A percentile compares a stretch with the other conserved stretches of the same genome.
Evolutionary conservation across 106 monocot genomes (phyloP).

Genomic region (Dioscorea zingiberensis): DNA sequence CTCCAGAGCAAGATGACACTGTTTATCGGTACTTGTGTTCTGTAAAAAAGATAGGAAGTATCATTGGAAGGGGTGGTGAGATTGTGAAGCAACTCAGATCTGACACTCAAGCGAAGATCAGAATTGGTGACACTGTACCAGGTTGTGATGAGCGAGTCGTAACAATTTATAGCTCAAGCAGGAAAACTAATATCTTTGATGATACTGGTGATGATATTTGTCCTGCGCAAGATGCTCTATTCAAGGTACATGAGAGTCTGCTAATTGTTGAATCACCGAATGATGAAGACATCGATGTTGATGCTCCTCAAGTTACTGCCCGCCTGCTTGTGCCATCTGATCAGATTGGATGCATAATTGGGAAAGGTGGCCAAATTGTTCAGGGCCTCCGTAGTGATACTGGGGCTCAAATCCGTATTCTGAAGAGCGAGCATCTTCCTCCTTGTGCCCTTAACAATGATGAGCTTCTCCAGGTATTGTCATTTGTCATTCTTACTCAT

Average conservation of each 20-base stretch:
- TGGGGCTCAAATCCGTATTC: slow-evolving; percentile 66
- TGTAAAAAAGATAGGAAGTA: slow-evolving; percentile 75
- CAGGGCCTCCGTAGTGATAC: slow-evolving; percentile 66
- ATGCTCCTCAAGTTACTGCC: slow-evolving; percentile 48
- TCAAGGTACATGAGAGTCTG: slow-evolving; percentile 75
- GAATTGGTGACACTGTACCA: slow-evolving; percentile 71
- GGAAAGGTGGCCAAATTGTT: slow-evolving; percentile 70
- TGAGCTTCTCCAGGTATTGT: slow-evolving; percentile 87
- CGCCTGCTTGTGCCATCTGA: slow-evolving; percentile 89
- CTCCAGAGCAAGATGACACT: slow-evolving; percentile 79
- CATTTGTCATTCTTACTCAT: no score
- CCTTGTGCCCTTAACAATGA: slow-evolving; percentile 60
- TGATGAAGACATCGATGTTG: slow-evolving; percentile 50
- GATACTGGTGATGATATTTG: slow-evolving; percentile 60
- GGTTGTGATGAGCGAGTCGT: slow-evolving; percentile 88
- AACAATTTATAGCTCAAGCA: slow-evolving; percentile 71
- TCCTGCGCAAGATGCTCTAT: slow-evolving; percentile 94
- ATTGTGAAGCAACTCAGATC: slow-evolving; percentile 93
- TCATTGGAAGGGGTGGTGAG: slow-evolving; percentile 94
- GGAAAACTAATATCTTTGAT: slow-evolving; percentile 53
- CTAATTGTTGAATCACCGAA: slow-evolving; percentile 39
- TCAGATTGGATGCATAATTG: slow-evolving; percentile 97
- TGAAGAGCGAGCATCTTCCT: slow-evolving; percentile 68
- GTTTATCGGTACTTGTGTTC: slow-evolving; percentile 88
- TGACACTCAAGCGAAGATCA: slow-evolving; percentile 80